phyloP scores from a whole-genome alignment of 139 green algal species.

The Zygnema circumcarinatum region DNA sequence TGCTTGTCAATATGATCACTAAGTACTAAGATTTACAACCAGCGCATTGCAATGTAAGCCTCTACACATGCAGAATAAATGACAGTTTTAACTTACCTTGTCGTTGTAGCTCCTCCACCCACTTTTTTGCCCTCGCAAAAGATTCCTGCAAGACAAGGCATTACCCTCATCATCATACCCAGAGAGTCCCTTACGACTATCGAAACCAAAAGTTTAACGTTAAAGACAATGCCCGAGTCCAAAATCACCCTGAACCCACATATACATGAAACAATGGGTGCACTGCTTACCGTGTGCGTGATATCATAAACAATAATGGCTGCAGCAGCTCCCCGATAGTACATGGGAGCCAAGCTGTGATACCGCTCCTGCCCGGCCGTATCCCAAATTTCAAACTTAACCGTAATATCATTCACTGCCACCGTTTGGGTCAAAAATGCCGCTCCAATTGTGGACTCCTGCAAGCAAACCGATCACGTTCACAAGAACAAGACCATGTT shows the following conservation, averaged over 20 bases:
- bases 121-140: conserved; percentile 92
- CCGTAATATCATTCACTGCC: conserved; percentile 80
- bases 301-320: conserved; percentile 93
- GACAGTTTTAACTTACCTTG: conserved; percentile 75
- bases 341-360: conserved; percentile 98
- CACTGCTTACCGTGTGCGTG: conserved; percentile 65
- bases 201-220: not conserved
- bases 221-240: not conserved
- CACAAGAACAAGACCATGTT: too few relatives aligned
- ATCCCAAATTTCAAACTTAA: conserved; percentile 99
- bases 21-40: too few relatives aligned
- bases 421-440: conserved; percentile 98
- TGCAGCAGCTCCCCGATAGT: conserved; percentile 94
- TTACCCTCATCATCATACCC: too few relatives aligned
- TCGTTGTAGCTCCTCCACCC: conserved; percentile 81
- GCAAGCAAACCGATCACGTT: too few relatives aligned
- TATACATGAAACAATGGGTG: not conserved
- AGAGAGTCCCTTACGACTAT: not conserved
- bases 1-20: too few relatives aligned
- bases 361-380: conserved; percentile 96
- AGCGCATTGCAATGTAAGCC: too few relatives aligned
- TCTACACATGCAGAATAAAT: too few relatives aligned
- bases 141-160: conserved; percentile 76
- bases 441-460: conserved; percentile 97
- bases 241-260: too few relatives aligned